Percentiles rank a stretch among this genome's conserved stretches.
These are phyloP conservation scores for Kwoniella mangroviensis DNA, from an alignment of 768 basidiomycete genomes.

Conservation along the genomic window DNA sequence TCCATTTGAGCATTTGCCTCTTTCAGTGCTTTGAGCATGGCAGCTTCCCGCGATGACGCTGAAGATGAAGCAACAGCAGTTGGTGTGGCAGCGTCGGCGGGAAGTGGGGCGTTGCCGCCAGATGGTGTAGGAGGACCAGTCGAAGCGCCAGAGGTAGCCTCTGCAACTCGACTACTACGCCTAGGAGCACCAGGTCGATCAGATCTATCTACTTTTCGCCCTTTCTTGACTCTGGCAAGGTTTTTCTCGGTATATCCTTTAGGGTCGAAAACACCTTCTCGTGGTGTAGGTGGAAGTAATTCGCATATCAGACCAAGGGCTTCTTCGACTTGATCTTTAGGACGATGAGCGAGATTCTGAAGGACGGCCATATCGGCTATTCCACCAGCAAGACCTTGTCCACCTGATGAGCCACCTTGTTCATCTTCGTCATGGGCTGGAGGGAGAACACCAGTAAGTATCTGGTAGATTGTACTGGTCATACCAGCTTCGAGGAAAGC, in stretches of 20 bases:
- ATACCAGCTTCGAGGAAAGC: slow-evolving; percentile 88
- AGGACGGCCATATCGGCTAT: slow-evolving; percentile 96
- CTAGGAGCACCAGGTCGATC: slow-evolving; percentile 28
- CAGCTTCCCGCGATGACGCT: slow-evolving; percentile 18
- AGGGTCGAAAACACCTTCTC: slow-evolving; percentile 95
- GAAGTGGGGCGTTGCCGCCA: slow-evolving; percentile 2
- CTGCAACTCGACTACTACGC: slow-evolving; percentile 47
- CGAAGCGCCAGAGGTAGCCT: slow-evolving; percentile 33
- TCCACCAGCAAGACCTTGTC: slow-evolving; percentile 83
- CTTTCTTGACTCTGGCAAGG: slow-evolving; percentile 71
- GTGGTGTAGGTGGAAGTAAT: slow-evolving; percentile 77
- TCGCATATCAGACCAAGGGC: slow-evolving; percentile 86
- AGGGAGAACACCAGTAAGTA: slow-evolving; percentile 90
- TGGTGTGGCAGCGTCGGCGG: slow-evolving; percentile 45
- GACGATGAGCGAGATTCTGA: slow-evolving; percentile 93
- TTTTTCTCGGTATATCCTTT: slow-evolving; percentile 88
- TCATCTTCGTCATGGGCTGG: slow-evolving; percentile 64
- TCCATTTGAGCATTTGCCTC: slow-evolving; percentile 62
- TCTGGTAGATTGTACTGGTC: slow-evolving; percentile 89
- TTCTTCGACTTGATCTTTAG: slow-evolving; percentile 97
- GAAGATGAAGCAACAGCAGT: slow-evolving; percentile 47
- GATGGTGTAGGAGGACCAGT: slow-evolving; percentile 34
- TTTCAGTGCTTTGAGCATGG: slow-evolving; percentile 46
- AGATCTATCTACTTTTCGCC: slow-evolving; percentile 25
- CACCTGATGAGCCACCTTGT: slow-evolving; percentile 62